Conservation (phyloP, 257 asterid species). For the Solanum rostratum region DNA sequence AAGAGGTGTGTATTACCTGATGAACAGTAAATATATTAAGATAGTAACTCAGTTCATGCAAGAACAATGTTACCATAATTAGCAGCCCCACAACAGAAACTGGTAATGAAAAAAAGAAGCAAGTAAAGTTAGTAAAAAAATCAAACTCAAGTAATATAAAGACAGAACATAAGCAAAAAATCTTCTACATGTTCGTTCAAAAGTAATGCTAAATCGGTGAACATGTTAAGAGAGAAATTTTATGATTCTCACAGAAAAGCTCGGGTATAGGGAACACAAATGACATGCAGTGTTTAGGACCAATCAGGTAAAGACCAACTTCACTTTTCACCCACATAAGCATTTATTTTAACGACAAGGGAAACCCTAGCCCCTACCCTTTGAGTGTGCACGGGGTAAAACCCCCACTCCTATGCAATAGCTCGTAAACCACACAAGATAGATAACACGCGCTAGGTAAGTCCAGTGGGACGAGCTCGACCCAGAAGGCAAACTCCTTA, state of each 20-base stretch:
- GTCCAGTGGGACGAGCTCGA: too few relatives aligned
- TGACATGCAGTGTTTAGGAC: background rate
- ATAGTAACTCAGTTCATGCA: conserved; percentile 90
- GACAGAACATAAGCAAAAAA: background rate
- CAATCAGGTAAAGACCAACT: background rate
- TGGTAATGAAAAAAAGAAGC: conserved; percentile 4
- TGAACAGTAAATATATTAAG: conserved; percentile 74
- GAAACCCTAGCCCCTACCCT: too few relatives aligned
- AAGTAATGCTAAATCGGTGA: background rate
- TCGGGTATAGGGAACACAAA: background rate
- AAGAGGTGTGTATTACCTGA: conserved; percentile 34
- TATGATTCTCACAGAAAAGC: background rate
- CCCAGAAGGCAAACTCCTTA: too few relatives aligned
- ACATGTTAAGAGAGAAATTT: background rate
- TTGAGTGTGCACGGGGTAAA: too few relatives aligned
- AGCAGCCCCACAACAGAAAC: conserved; percentile 78
- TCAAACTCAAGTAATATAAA: background rate
- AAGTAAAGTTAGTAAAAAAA: conserved; percentile 17
- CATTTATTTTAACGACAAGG: too few relatives aligned
- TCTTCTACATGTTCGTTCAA: background rate
- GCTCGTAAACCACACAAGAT: too few relatives aligned
- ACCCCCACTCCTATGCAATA: too few relatives aligned
- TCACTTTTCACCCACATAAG: background rate
- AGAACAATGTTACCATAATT: conserved; percentile 82
- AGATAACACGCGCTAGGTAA: too few relatives aligned